Evolutionary conservation across 805 yeast species (phyloP).

Genomic region (Komagataella ulmi): DNA sequence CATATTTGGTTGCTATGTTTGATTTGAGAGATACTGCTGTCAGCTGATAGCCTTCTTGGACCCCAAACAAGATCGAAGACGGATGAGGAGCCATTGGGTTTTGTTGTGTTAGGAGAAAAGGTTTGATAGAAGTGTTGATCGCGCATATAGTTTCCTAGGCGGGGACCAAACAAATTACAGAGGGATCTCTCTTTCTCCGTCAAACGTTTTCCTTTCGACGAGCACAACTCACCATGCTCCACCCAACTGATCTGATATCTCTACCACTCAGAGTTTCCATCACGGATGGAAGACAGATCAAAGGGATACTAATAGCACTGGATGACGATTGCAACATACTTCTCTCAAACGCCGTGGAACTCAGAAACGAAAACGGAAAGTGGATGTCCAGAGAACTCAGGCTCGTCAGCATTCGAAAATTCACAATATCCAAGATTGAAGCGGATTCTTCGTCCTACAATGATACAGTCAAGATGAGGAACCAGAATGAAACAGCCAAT

Average conservation of each 20-base stretch:
- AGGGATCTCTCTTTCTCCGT: background rate
- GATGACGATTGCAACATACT: slow-evolving; percentile 30
- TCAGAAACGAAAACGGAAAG: slow-evolving; percentile 4
- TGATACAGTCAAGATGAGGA: slow-evolving; percentile 4
- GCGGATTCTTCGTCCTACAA: slow-evolving; percentile 12
- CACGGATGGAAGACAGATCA: slow-evolving; percentile 17
- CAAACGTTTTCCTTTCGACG: slow-evolving; percentile 1
- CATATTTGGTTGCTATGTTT: slow-evolving; percentile 18
- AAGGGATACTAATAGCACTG: slow-evolving; percentile 26
- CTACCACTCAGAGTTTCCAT: slow-evolving; percentile 14
- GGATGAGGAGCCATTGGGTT: slow-evolving; percentile 1
- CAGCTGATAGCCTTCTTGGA: slow-evolving; percentile 4
- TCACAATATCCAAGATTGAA: slow-evolving; percentile 19
- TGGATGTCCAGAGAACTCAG: slow-evolving; percentile 26
- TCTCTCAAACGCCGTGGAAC: slow-evolving; percentile 24
- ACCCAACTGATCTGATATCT: slow-evolving; percentile 20
- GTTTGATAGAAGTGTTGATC: background rate
- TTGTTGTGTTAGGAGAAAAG: background rate
- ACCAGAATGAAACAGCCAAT: background rate
- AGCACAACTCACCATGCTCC: slow-evolving; percentile 9
- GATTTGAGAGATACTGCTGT: slow-evolving; percentile 17
- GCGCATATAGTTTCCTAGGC: background rate
- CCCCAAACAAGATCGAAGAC: slow-evolving; percentile 5
- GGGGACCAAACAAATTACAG: background rate
- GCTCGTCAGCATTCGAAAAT: slow-evolving; percentile 37